Percentiles rank a stretch among this genome's conserved stretches.
These are phyloP conservation scores for Candida pini DNA, from an alignment of 805 yeast genomes.

Conservation along the genomic window DNA sequence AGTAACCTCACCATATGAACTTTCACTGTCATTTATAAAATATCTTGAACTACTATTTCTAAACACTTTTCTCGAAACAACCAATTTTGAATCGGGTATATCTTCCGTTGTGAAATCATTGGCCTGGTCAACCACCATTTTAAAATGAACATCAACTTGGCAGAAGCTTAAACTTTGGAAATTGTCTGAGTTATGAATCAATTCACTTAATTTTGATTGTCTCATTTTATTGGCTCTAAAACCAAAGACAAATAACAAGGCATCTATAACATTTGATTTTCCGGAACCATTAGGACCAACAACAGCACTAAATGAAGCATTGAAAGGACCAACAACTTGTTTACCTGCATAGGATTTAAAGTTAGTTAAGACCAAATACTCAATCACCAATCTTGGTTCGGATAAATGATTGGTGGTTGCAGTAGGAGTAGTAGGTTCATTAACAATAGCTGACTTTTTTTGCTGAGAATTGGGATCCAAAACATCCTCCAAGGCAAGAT, in stretches of 20 bases:
- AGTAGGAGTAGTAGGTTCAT: too few relatives aligned
- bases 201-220: slow-evolving; percentile 85
- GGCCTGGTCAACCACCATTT: slow-evolving; percentile 57
- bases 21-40: slow-evolving; percentile 60
- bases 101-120: slow-evolving; percentile 31
- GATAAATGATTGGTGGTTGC: slow-evolving; percentile 10
- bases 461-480: too few relatives aligned
- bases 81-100: slow-evolving; percentile 52
- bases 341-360: slow-evolving; percentile 95
- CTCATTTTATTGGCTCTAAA: slow-evolving; percentile 96
- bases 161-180: slow-evolving; percentile 65
- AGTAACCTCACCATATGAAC: slow-evolving; percentile 77
- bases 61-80: slow-evolving; percentile 77
- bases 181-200: slow-evolving; percentile 85
- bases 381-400: slow-evolving; percentile 60
- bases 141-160: slow-evolving; percentile 86
- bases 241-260: slow-evolving; percentile 95
- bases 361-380: slow-evolving; percentile 66
- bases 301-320: slow-evolving; percentile 89
- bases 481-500: slow-evolving; percentile 1
- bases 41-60: slow-evolving; percentile 75
- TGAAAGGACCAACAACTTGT: slow-evolving; percentile 92
- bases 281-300: slow-evolving; percentile 99
- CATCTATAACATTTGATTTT: slow-evolving; percentile 96
- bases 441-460: too few relatives aligned